These are phyloP conservation scores for Colletotrichum chlorophyti DNA, from an alignment of 2,329 filamentous ascomycete species.

Conservation along the genomic window DNA sequence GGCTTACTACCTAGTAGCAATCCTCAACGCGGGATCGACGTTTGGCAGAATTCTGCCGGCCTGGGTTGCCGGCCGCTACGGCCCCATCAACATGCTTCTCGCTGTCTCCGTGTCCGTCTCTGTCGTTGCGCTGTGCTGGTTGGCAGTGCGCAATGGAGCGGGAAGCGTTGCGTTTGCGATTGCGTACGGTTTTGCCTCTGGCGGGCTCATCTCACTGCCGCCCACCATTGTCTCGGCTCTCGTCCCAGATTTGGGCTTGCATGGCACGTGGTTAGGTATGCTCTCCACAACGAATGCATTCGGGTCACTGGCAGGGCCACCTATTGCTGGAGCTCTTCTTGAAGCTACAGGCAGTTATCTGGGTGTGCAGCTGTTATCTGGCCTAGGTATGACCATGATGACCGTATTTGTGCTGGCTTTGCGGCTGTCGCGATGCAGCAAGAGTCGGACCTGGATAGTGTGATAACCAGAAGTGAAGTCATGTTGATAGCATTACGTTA, in stretches of 20 bases:
- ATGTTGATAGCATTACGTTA: too few species aligned
- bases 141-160: slow-evolving; percentile 41
- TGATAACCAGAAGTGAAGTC: too few species aligned
- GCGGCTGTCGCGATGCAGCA: background rate
- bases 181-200: slow-evolving; percentile 55
- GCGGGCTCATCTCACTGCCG: slow-evolving; percentile 50
- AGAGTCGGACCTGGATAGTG: background rate
- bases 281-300: slow-evolving; percentile 43
- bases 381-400: slow-evolving; percentile 32
- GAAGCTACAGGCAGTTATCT: slow-evolving; percentile 33
- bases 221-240: slow-evolving; percentile 49
- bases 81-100: slow-evolving; percentile 48
- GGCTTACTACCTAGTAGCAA: slow-evolving; percentile 53
- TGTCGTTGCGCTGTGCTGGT: slow-evolving; percentile 46
- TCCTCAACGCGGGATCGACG: slow-evolving; percentile 57
- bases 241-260: slow-evolving; percentile 44
- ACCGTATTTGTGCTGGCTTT: background rate
- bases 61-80: slow-evolving; percentile 48
- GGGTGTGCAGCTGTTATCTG: slow-evolving; percentile 38
- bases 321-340: slow-evolving; percentile 47
- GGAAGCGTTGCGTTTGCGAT: slow-evolving; percentile 50
- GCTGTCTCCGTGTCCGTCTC: slow-evolving; percentile 40
- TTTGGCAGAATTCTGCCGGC: slow-evolving; percentile 56
- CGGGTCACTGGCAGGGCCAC: slow-evolving; percentile 43
- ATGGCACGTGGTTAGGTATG: slow-evolving; percentile 55